phyloP scores from a whole-genome alignment of 495 filamentous ascomycete species.

The Barbatosphaeria neglecta region DNA sequence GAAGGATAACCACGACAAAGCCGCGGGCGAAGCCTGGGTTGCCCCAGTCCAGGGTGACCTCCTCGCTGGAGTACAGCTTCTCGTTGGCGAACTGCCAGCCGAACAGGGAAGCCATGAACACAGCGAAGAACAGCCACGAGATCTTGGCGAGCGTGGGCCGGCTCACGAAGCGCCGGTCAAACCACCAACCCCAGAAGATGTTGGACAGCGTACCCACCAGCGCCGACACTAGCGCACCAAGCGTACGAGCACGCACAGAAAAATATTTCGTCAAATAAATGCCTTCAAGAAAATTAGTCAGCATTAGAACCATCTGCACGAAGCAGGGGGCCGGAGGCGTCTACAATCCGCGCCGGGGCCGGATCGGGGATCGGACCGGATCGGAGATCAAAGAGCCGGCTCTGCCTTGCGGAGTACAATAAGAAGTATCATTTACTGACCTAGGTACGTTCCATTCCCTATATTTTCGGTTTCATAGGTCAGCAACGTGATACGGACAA shows the following conservation, averaged over 20 bases:
- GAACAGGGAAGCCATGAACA: constrained; percentile 21
- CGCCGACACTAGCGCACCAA: constrained; percentile 37
- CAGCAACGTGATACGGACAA: no score
- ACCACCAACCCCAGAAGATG: constrained; percentile 34
- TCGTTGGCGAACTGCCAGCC: constrained; percentile 30
- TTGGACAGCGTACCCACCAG: constrained; percentile 36
- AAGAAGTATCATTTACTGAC: no score
- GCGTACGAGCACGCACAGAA: constrained; percentile 40
- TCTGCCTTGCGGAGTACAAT: no score
- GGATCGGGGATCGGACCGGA: no score
- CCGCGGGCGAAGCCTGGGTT: constrained; percentile 27
- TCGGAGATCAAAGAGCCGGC: no score
- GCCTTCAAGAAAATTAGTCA: no score
- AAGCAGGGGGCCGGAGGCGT: no score
- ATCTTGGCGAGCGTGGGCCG: constrained; percentile 20
- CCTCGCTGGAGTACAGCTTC: constrained; percentile 18
- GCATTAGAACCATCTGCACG: no score
- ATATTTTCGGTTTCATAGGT: no score
- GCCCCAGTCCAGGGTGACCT: constrained; percentile 26
- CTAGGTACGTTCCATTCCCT: constrained; percentile 42
- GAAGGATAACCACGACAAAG: constrained; percentile 26
- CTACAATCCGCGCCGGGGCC: no score
- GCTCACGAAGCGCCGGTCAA: constrained; percentile 26
- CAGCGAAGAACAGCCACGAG: constrained; percentile 21
- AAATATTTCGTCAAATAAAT: constrained; percentile 52